A percentile compares a stretch with the other conserved stretches of the same genome.
Evolutionary conservation across 495 filamentous ascomycete genomes (phyloP).

Genomic region (Talaromyces stipitatus): DNA sequence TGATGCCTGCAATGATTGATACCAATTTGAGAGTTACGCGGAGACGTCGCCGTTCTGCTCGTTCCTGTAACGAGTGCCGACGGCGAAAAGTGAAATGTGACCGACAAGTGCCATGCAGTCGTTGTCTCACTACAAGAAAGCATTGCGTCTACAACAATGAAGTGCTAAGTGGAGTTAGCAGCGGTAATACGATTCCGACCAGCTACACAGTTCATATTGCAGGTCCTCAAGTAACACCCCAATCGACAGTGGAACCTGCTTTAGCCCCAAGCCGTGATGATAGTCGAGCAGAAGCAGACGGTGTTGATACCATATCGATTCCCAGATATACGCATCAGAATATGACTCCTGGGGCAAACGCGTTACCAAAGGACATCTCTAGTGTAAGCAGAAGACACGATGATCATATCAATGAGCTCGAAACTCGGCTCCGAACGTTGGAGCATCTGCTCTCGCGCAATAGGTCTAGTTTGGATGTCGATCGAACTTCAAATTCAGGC

Average conservation of each 20-base stretch:
- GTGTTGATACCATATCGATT: no score
- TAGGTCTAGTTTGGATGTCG: not conserved
- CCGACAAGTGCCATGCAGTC: not conserved
- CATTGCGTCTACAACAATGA: not conserved
- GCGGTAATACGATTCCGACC: not conserved
- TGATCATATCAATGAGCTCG: not conserved
- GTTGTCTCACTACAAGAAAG: not conserved
- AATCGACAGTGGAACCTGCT: no score
- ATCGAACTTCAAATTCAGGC: not conserved
- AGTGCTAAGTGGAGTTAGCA: not conserved
- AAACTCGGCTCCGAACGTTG: not conserved
- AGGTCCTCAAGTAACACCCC: no score
- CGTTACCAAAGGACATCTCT: not conserved
- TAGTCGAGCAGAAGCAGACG: no score
- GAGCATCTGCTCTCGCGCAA: not conserved
- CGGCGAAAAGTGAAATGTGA: not conserved
- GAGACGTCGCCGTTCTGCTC: not conserved
- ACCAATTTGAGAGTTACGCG: not conserved
- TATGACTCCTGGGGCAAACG: not conserved
- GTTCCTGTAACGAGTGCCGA: not conserved
- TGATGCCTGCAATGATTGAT: not conserved
- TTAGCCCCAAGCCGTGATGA: no score
- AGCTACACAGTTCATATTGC: not conserved
- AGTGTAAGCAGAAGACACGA: not conserved
- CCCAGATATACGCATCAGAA: not conserved